Evolutionary conservation across 2,329 filamentous ascomycete species (phyloP).

Genomic region (Zasmidium cellare): DNA sequence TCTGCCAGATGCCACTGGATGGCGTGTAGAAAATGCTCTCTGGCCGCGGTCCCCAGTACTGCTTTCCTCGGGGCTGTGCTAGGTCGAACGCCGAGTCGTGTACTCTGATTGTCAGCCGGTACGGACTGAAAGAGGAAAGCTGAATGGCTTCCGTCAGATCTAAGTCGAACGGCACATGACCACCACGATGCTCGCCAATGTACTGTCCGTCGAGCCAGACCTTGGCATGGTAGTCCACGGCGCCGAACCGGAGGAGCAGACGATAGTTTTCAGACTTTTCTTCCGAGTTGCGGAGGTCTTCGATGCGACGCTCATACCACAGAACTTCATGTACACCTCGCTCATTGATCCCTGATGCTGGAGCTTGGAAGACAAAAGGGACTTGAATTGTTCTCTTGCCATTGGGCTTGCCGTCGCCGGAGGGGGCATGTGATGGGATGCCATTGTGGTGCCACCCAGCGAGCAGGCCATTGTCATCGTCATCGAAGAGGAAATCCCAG

Average conservation of each 20-base stretch:
- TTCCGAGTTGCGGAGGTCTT: slow-evolving; percentile 26
- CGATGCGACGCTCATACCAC: slow-evolving; percentile 59
- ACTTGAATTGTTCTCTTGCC: slow-evolving; percentile 59
- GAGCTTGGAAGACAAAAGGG: slow-evolving; percentile 65
- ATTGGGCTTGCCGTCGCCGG: slow-evolving; percentile 34
- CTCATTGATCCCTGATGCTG: slow-evolving; percentile 63
- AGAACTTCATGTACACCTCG: slow-evolving; percentile 65
- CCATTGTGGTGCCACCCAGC: slow-evolving; percentile 56
- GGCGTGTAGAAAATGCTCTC: slow-evolving; percentile 71
- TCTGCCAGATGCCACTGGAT: slow-evolving; percentile 74
- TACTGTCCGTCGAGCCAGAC: slow-evolving; percentile 57
- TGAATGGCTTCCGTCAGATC: slow-evolving; percentile 55
- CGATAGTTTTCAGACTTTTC: slow-evolving; percentile 38
- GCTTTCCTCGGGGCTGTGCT: slow-evolving; percentile 66
- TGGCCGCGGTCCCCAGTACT: slow-evolving; percentile 60
- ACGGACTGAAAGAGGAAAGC: slow-evolving; percentile 7
- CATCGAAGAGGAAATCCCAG: slow-evolving; percentile 62
- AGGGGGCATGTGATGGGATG: slow-evolving; percentile 45
- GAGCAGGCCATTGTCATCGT: slow-evolving; percentile 58
- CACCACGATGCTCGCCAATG: slow-evolving; percentile 58
- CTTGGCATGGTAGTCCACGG: slow-evolving; percentile 62
- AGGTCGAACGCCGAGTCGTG: slow-evolving; percentile 65
- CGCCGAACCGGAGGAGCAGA: slow-evolving; percentile 58
- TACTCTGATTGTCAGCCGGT: slow-evolving; percentile 57
- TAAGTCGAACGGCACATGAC: slow-evolving; percentile 59